Conservation (phyloP, 2,329 filamentous ascomycete genomes). For the Madurella fahalii region DNA sequence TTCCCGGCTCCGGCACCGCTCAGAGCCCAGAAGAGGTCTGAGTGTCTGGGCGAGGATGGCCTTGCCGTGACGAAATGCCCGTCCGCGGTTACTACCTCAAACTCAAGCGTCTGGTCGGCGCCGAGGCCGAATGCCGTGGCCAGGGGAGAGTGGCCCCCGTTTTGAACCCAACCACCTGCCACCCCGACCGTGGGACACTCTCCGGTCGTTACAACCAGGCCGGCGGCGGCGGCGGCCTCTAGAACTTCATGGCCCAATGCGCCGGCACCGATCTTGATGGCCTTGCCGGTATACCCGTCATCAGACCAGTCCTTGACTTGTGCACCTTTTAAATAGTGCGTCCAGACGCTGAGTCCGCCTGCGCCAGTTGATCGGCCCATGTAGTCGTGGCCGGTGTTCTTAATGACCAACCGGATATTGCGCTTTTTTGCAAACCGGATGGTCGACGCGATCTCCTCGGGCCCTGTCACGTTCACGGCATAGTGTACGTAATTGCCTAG, state of each 20-base stretch:
- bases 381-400: conserved; percentile 50
- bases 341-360: conserved; percentile 35
- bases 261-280: conserved; percentile 53
- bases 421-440: conserved; percentile 42
- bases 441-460: conserved; percentile 32
- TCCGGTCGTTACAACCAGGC: conserved; percentile 47
- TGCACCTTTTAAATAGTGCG: conserved; percentile 33
- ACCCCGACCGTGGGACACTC: conserved; percentile 50
- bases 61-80: conserved; percentile 39
- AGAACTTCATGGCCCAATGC: conserved; percentile 51
- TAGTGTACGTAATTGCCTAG: conserved; percentile 43
- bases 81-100: conserved; percentile 44
- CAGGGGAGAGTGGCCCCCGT: conserved; percentile 51
- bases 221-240: conserved; percentile 41
- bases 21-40: conserved; percentile 48
- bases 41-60: conserved; percentile 30
- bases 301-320: conserved; percentile 28
- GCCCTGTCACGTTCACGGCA: conserved; percentile 32
- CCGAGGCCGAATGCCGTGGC: conserved; percentile 46
- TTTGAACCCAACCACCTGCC: conserved; percentile 39
- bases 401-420: conserved; percentile 47
- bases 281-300: conserved; percentile 39
- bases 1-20: conserved; percentile 39
- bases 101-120: conserved; percentile 43
- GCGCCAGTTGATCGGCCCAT: conserved; percentile 33